Percentiles rank a stretch among this genome's conserved stretches.
These are phyloP conservation scores for Rhodosporidiobolus odoratus DNA, from an alignment of 768 basidiomycete genomes.

Conservation along the genomic window DNA sequence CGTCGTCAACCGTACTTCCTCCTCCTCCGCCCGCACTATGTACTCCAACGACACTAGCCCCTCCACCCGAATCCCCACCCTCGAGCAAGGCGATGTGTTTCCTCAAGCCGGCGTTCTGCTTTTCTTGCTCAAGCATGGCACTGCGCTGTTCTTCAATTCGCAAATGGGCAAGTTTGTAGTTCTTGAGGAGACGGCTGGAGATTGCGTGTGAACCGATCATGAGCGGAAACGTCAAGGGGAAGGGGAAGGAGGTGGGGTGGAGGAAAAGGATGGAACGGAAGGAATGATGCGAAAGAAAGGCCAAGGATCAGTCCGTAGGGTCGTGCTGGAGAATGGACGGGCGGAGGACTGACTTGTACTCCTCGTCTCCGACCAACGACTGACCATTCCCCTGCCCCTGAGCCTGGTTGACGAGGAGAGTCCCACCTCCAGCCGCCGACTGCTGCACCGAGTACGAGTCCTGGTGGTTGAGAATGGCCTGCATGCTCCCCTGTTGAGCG, in stretches of 20 bases:
- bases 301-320: not conserved
- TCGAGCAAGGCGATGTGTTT: constrained; percentile 68
- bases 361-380: constrained; percentile 30
- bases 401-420: not conserved
- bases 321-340: not conserved
- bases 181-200: constrained; percentile 34
- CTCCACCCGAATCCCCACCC: constrained; percentile 52
- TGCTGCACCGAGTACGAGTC: constrained; percentile 16
- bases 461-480: constrained; percentile 16
- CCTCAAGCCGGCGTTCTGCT: constrained; percentile 63
- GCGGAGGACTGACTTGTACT: constrained; percentile 32
- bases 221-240: too few species aligned
- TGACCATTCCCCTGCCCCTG: not conserved
- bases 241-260: too few species aligned
- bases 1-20: constrained; percentile 36
- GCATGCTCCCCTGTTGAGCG: not conserved
- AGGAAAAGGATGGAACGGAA: too few species aligned
- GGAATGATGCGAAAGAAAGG: not conserved
- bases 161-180: constrained; percentile 37
- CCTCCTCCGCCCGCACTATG: constrained; percentile 33
- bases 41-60: constrained; percentile 28
- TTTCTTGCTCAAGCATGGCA: constrained; percentile 36
- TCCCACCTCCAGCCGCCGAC: too few species aligned
- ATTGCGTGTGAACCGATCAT: too few species aligned
- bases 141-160: constrained; percentile 30